Evolutionary conservation across 441 rosid genomes (phyloP).

Genomic region (Manihot esculenta): DNA sequence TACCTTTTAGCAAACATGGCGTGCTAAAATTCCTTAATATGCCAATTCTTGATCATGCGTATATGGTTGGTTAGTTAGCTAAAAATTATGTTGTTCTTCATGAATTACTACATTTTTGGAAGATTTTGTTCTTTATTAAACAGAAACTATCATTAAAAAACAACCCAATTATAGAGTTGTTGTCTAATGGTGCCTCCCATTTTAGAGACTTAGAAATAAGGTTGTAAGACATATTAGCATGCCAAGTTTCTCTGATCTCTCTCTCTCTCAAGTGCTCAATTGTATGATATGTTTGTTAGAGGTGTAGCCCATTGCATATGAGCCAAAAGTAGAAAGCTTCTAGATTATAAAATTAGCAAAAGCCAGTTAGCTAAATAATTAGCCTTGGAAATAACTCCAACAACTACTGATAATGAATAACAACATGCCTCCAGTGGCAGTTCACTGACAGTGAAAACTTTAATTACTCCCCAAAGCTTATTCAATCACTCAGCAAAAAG

Average conservation of each 20-base stretch:
- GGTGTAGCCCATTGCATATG: too few relatives aligned
- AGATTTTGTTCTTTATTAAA: constrained; percentile 3
- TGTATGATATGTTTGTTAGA: not conserved
- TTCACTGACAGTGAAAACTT: not conserved
- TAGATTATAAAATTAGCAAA: too few relatives aligned
- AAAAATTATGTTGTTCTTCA: constrained; percentile 13
- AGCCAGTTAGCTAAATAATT: not conserved
- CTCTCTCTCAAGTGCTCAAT: not conserved
- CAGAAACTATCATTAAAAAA: constrained; percentile 10
- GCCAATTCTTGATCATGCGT: not conserved
- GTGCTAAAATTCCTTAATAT: constrained; percentile 18
- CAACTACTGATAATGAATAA: not conserved
- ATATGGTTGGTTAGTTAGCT: not conserved
- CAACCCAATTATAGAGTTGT: constrained; percentile 17
- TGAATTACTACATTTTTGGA: too few relatives aligned
- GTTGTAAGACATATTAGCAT: constrained; percentile 20
- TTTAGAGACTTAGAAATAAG: not conserved
- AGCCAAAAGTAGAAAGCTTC: not conserved
- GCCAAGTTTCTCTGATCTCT: not conserved
- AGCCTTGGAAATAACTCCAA: constrained; percentile 7
- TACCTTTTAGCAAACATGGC: constrained; percentile 22
- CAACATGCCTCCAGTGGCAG: not conserved
- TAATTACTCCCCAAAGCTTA: not conserved
- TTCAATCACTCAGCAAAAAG: too few relatives aligned
- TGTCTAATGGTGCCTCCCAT: constrained; percentile 15